Base-by-base conservation (phyloP, 495 filamentous ascomycete species). In the Neurospora tetrasperma region DNA sequence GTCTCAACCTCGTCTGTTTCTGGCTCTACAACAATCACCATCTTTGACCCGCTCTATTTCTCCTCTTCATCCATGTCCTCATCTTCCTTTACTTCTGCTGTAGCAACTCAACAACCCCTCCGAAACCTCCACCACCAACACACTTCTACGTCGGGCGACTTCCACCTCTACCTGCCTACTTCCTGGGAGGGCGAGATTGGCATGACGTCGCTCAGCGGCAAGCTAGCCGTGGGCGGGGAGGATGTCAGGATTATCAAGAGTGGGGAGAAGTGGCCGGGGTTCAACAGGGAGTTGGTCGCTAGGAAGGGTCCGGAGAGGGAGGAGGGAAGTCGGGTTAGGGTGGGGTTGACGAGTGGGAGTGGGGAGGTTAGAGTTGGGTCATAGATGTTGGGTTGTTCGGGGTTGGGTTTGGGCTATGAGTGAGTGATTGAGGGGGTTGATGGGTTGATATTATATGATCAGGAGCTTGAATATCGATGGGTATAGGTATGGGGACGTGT, bases 101-200 rank as follows among this genome's bases (percentile, higher is more conserved):
- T 4, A 71, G 23, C 41, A 70, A 31, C 42, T 2, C 69, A 43
- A 38, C 35, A 38, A 27, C 70, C 74, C 9, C 73, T 84, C 5
- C 68, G 79, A n/a, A 73, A 73, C 44, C 72, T 86, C 2, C 42
- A 73, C 7, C 71, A 77, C 9, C 14, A 69, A 38, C 84, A 85
- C 62, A 77, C 44, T 31, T 78, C 78, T 6, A 83, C 81, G 0
- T 83, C 81, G 20, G 83, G 79, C 0, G 69, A 79, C 23, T 73
- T 84, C 46, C 69, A 48, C 12, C 70, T 85, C 4, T 70, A 46
- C 12, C 84, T 81, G 39, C 84, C 85, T 0, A 74, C 70, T 35
- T 70, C 74, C 1, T 86, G 85, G 84, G 83, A 84, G 72, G 85
- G 85, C 0, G 69, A 76, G 18, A 71, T 85, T 16, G 20, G 35